Base-by-base conservation (phyloP, 2,329 filamentous ascomycete species). In the Colletotrichum agaves region DNA sequence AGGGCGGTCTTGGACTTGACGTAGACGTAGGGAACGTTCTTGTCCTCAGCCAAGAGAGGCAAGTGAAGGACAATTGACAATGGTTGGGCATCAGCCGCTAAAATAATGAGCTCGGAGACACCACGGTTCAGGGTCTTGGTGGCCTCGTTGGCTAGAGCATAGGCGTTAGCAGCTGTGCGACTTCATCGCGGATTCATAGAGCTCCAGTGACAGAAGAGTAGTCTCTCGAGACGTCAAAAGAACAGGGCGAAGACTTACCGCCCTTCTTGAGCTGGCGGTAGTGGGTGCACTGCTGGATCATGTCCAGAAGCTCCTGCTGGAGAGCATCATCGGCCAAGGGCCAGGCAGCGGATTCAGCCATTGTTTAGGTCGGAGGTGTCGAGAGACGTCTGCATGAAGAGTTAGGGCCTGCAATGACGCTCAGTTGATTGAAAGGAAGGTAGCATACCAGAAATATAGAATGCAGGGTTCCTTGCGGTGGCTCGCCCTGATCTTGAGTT, bases 121-220 rank as follows among this genome's bases (percentile, higher is more conserved):
- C 95, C 94, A 74, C 95, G 91, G 85, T 96, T 97, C 57, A 97
- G 87, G 1, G 93, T 92, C 86, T 97, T 97, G 77, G 93, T 97
- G 41, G 89, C 84, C 80, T 71, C 61, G 61, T 66, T 69, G 44
- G 52, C 53, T 59, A 57, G 39, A 46, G 6, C 47, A 47, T 12
- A 60, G 13, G 35, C 12, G 55, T 37, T 31, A 60, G 60, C 58
- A 17, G 47, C 19, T 33, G 31, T 31, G 6, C 79, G 93, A 91
- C 35, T 19, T 86, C 8, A 12, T 39, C 17, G n/a, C 13, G 33
- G 50, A 17, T 19, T 19, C 31, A 11, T 6, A 53, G 50, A 15
- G 50, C 35, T n/a, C 12, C 1, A 8, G 10, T 27, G 27, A 27
- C 27, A 27, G 27, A 7, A 27, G 27, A 27, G 27, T 7, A 27